Evolutionary conservation across 2,329 filamentous ascomycete species (phyloP), one percentile per base, ranked within the genome.

Genomic region (Pyrenochaeta sp.): DNA sequence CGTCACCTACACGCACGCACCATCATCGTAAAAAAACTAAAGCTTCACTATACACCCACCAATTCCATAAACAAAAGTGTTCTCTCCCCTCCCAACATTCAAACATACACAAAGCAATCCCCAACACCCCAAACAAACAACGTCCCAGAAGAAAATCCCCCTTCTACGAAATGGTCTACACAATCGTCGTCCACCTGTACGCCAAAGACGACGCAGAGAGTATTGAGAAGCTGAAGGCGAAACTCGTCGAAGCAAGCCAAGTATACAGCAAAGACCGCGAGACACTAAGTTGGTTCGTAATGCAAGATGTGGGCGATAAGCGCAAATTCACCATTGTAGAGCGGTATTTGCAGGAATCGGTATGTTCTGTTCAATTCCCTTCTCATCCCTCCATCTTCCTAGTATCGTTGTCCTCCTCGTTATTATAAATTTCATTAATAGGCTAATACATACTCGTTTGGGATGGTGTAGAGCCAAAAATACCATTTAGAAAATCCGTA

Each of bases 261-360:
- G 84, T 92, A 62, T 92, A 92, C 79, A 86, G 84, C 63, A 82
- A 90, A 64, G 90, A 92, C 79, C 86, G 86, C 72, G 90, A 92
- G 81, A 91, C 77, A 43, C 63, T 82, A 39, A 69, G 71, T 45
- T 92, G 90, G 90, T 87, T 91, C 77, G 90, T 92, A 62, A 92
- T 92, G 90, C 90, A 92, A 80, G 88, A 88, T 68, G 83, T 87
- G 56, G 82, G 85, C 68, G 90, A 92, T 74, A 83, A 83, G 44
- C 83, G 88, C 56, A 86, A 88, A 49, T 92, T 92, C 77, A 91
- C 88, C 47, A 90, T 92, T 68, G 89, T 92, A 46, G 90, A 92
- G 79, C 82, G 90, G 32, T 92, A 91, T 77, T 83, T 85, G 68
- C 83, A 88, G 59, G 90, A 92, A 74, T 80, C 79, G 50, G 86